Percentiles rank a stretch among this genome's conserved stretches.
These are phyloP conservation scores for Letharia columbiana DNA, from an alignment of 495 filamentous ascomycete species.

Conservation along the genomic window DNA sequence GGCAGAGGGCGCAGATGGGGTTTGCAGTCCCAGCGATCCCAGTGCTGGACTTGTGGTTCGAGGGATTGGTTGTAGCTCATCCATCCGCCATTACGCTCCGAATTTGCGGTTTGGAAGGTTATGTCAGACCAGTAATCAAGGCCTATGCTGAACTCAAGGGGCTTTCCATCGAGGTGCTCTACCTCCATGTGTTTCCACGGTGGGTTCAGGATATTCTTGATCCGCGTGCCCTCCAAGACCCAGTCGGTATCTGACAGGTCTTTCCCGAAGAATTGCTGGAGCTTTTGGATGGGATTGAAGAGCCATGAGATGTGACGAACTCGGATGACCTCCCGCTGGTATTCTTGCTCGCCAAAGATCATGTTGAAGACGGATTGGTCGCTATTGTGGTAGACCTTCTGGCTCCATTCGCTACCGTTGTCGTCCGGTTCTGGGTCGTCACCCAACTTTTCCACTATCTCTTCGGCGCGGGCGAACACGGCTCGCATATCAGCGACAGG, in stretches of 20 bases:
- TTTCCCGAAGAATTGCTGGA: slow-evolving; percentile 2
- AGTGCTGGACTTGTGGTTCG: neutral
- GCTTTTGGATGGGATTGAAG: neutral
- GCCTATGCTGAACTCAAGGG: slow-evolving; percentile 13
- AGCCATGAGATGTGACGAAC: slow-evolving; percentile 1
- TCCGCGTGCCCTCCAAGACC: neutral
- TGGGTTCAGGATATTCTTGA: neutral
- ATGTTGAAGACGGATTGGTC: slow-evolving; percentile 14
- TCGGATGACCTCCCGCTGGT: slow-evolving; percentile 6
- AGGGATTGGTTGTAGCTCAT: slow-evolving; percentile 7
- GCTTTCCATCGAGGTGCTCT: neutral
- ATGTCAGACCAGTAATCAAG: slow-evolving; percentile 13
- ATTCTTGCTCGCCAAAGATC: slow-evolving; percentile 16
- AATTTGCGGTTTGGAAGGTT: slow-evolving; percentile 9
- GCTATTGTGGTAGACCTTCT: slow-evolving; percentile 9
- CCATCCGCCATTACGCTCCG: slow-evolving; percentile 13
- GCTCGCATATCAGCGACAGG: slow-evolving; percentile 15
- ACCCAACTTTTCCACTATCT: neutral
- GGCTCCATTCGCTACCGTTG: slow-evolving; percentile 10
- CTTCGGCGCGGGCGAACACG: slow-evolving; percentile 7
- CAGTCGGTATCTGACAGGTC: neutral
- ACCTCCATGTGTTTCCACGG: neutral
- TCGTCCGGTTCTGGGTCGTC: slow-evolving; percentile 7
- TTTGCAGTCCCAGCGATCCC: slow-evolving; percentile 12
- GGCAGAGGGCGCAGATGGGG: slow-evolving; percentile 1